Evolutionary conservation across 352 stramenopile genomes (phyloP), one percentile per base, ranked within the genome.

Genomic region (Thraustochytrium striatum): DNA sequence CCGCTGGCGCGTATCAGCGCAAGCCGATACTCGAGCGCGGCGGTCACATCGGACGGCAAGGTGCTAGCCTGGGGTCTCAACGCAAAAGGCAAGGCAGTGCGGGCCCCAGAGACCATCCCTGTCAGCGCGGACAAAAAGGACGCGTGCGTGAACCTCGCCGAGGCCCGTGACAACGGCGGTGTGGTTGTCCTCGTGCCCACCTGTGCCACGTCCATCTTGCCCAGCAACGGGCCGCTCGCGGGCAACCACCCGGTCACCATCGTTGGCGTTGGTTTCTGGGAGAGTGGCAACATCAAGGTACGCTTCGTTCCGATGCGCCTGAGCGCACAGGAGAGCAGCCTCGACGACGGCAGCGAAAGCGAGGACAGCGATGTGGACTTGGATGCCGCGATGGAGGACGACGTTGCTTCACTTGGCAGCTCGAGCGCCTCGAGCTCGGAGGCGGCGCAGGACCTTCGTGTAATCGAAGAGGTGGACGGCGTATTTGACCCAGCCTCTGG

Each of bases 251-350:
- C 65, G 36, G 47, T 75, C 21, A 16, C 65, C 32, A 75, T 75
- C 47, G 11, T 25, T 41, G 65, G 65, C 16, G 65, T 75, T 32
- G 65, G 65, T 5, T 72, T 75, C 39, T 75, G 65, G 65, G 52
- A 61, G 35, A 61, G 41, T 3, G 44, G 44, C 7, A 61, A 21
- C 65, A 75, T 75, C 50, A 75, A 75, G 50, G 65, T 75, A 8
- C 65, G 52, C 21, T 75, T 75, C 2, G 65, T 75, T 7, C 65
- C 65, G 21, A 35, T 75, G 21, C 52, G 32, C 9, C 43, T 25
- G 3, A 75, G 61, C 0, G 33, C 21, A 5, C 16, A 47, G 13
- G 59, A 33, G 9, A 3, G 9, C 5, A 28, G 53, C 33, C 21
- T 3, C 36, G 36, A 41, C 39, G 57, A 28, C 1, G 32, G 32